Evolutionary conservation across 805 yeast genomes (phyloP), one percentile per base, ranked within the genome.

Genomic region (Zygosaccharomyces siamensis): DNA sequence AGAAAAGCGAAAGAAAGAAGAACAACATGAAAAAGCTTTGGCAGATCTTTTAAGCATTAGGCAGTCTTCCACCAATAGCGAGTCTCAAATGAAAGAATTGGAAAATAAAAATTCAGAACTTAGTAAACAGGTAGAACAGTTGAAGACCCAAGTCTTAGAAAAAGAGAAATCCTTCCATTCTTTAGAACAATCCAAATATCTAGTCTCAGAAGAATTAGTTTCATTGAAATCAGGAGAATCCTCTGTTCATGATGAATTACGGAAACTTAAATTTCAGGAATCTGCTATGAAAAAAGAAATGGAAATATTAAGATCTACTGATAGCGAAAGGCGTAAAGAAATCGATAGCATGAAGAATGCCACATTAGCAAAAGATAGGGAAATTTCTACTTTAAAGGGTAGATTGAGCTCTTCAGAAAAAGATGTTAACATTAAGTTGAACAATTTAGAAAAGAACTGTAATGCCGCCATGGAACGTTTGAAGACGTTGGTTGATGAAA

Each of bases 121-220:
- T 43, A 71, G 76, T 48, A 79, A 78, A 51, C 80, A 78, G 40
- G 70, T 83, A 54, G 79, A 82, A 49, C 74, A 76, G 26, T 64
- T 83, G 14, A 75, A 75, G 40, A 69, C 77, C 47, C 84, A 80
- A 50, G 64, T 77, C 39, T 83, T 79, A 50, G 75, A 75, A 16
- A 63, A 76, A 18, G 65, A 72, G 33, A 67, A 63, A 7, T 76
- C 72, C 43, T 68, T 71, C 11, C 72, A 74, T 16, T 59, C 69
- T 5, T 57, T 74, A 43, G 75, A 73, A 46, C 45, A 47, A 7
- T 56, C 52, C 30, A 52, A 53, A 20, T 46, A 39, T 8, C 31
- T 32, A 14, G 41, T 16, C 10, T 41, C 44, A 7, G 30, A 41
- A 18, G 44, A 41, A 11, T 20, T 41, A 16, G 40, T 18, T 14